Conservation (phyloP, 441 rosid genomes). For the Rhodomyrtus psidioides region DNA sequence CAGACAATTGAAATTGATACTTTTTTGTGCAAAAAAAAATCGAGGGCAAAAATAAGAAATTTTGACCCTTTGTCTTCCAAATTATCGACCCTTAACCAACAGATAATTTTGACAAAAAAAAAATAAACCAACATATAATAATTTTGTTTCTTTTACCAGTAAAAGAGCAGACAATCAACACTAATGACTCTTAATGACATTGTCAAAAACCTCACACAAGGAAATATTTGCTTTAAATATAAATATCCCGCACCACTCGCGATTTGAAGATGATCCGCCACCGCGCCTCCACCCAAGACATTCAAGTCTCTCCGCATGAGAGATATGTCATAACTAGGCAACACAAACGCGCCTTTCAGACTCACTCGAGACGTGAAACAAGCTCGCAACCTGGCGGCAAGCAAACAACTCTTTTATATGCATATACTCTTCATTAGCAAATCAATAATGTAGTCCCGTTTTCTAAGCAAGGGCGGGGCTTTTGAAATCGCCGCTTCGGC, state of each 20-base stretch:
- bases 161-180: neutral
- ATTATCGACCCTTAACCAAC: neutral
- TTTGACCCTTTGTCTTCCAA: neutral
- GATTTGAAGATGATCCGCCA: neutral
- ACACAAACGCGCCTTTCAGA: too few species aligned
- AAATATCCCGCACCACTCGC: fast-evolving
- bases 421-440: neutral
- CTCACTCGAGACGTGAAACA: too few species aligned
- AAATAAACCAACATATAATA: neutral
- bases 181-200: too few species aligned
- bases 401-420: too few species aligned
- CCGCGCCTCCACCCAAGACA: neutral
- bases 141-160: neutral
- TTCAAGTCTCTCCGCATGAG: neutral
- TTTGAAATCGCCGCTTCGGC: neutral
- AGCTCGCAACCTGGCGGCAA: too few species aligned
- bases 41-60: neutral
- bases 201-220: neutral
- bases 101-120: too few species aligned
- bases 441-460: neutral
- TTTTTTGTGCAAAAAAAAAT: too few species aligned
- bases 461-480: neutral
- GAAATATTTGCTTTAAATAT: fast-evolving
- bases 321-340: too few species aligned
- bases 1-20: too few species aligned